phyloP scores from a whole-genome alignment of 805 yeast species.

The Yamadazyma ubonensis region DNA sequence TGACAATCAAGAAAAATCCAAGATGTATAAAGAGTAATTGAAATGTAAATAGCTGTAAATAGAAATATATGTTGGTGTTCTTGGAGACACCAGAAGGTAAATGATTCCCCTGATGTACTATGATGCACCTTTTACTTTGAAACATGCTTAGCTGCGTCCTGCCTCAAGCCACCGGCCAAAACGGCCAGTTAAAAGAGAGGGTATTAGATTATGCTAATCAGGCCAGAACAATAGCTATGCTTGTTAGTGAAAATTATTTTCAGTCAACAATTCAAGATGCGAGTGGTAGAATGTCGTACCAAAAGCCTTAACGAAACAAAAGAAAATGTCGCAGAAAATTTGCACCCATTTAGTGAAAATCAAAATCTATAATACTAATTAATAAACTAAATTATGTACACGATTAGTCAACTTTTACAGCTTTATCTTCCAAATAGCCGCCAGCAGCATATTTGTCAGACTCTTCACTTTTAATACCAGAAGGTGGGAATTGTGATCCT shows the following conservation, averaged over 20 bases:
- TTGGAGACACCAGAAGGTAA: constrained; percentile 50
- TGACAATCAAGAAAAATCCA: background rate
- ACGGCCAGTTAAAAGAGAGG: constrained; percentile 43
- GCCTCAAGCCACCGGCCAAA: constrained; percentile 42
- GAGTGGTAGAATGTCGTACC: constrained; percentile 2
- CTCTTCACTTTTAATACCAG: constrained; percentile 1
- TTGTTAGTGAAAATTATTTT: constrained; percentile 2
- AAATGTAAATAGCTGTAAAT: constrained; percentile 10
- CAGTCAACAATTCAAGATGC: background rate
- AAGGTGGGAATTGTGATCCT: constrained; percentile 41
- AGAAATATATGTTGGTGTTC: constrained; percentile 39
- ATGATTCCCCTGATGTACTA: constrained; percentile 43
- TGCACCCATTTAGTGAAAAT: too few relatives aligned
- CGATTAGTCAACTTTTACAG: background rate
- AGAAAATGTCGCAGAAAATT: too few relatives aligned
- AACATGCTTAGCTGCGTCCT: constrained; percentile 18
- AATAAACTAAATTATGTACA: background rate
- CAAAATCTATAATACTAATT: background rate
- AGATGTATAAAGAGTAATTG: background rate
- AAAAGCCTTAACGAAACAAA: too few relatives aligned
- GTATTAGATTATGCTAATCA: constrained; percentile 20
- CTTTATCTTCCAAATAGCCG: constrained; percentile 30
- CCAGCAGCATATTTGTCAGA: constrained; percentile 18
- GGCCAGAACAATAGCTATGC: constrained; percentile 7
- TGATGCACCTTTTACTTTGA: constrained; percentile 38